Conservation (phyloP, 805 yeast species). For the Yarrowia osloensis region DNA sequence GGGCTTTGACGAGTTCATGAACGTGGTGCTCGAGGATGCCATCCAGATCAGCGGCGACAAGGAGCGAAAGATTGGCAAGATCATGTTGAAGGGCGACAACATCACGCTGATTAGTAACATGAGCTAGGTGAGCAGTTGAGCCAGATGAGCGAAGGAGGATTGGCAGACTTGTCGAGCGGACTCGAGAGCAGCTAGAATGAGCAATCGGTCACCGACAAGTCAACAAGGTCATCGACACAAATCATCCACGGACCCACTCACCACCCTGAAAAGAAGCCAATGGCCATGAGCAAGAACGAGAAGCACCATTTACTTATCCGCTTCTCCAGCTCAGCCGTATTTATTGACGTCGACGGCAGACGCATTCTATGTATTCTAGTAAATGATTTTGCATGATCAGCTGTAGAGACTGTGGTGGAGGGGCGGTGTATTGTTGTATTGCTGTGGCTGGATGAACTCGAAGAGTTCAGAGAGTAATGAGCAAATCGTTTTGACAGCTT, state of each 20-base stretch:
- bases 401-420: not conserved
- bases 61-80: conserved; percentile 51
- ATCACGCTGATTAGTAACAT: conserved; percentile 66
- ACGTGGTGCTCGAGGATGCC: conserved; percentile 64
- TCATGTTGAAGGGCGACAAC: conserved; percentile 90
- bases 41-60: conserved; percentile 59
- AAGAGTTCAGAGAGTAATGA: too few species aligned
- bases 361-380: conserved; percentile 26
- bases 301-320: too few species aligned
- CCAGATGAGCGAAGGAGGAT: not conserved
- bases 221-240: too few species aligned
- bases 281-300: not conserved
- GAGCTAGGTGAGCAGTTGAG: not conserved
- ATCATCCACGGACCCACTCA: too few species aligned
- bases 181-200: not conserved
- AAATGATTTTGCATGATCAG: conserved; percentile 14
- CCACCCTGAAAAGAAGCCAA: not conserved
- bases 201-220: too few species aligned
- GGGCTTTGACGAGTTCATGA: conserved; percentile 99
- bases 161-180: not conserved
- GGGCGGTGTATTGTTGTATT: not conserved
- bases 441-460: too few species aligned
- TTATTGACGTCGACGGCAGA: conserved; percentile 20
- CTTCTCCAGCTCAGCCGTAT: not conserved
- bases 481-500: too few species aligned